Conservation (phyloP, 352 stramenopile species). For the Pythium dissimile region DNA sequence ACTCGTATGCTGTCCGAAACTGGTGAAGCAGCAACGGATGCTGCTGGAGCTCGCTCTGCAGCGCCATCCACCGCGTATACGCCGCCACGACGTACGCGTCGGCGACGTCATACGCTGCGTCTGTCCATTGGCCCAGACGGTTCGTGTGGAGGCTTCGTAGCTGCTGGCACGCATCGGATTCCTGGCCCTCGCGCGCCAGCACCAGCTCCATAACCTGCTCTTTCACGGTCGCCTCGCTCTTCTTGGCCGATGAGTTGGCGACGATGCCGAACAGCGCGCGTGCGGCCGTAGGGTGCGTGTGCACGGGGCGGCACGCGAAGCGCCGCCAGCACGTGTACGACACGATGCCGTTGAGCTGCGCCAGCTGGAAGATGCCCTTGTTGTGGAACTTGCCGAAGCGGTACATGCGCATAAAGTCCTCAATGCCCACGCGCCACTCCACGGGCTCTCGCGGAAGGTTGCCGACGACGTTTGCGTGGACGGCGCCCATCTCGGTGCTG, state of each 20-base stretch:
- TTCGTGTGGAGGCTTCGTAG: constrained; percentile 21
- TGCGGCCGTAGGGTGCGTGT: constrained; percentile 74
- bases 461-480: constrained; percentile 18
- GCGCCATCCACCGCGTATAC: constrained; percentile 40
- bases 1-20: constrained; percentile 47
- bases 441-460: background rate
- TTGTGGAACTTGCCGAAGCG: constrained; percentile 72
- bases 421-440: constrained; percentile 73
- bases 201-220: constrained; percentile 71
- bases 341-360: constrained; percentile 84
- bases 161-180: constrained; percentile 3
- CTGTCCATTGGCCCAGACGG: constrained; percentile 35
- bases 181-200: constrained; percentile 41
- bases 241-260: constrained; percentile 14
- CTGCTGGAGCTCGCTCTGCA: constrained; percentile 22
- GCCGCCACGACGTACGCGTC: constrained; percentile 79
- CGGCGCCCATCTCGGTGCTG: constrained; percentile 31
- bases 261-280: constrained; percentile 54
- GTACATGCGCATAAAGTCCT: constrained; percentile 87
- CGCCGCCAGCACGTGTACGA: constrained; percentile 73
- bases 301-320: constrained; percentile 46
- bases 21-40: constrained; percentile 21
- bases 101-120: constrained; percentile 69
- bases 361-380: constrained; percentile 82
- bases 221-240: constrained; percentile 41